A percentile compares a stretch with the other conserved stretches of the same genome.
These are phyloP conservation scores for Leptographium radiaticola DNA, from an alignment of 2,329 filamentous ascomycete species.

Conservation along the genomic window DNA sequence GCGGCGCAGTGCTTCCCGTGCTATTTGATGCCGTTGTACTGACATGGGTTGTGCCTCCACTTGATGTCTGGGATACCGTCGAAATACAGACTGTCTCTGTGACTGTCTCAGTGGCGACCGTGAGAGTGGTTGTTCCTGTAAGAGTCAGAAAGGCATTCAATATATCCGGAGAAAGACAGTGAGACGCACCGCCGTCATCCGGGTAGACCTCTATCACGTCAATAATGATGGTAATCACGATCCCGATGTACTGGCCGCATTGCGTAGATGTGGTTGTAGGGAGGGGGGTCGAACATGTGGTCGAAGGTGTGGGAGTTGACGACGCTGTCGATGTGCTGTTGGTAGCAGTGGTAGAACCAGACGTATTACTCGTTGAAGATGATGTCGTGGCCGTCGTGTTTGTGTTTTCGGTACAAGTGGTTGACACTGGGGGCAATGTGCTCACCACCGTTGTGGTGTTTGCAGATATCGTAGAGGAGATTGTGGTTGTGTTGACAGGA, in stretches of 20 bases:
- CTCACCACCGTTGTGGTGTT: too few species aligned
- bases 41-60: neutral
- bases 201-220: slow-evolving; percentile 9
- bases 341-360: too few species aligned
- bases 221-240: slow-evolving; percentile 6
- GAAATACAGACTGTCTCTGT: neutral
- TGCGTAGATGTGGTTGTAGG: neutral
- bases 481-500: too few species aligned
- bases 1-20: neutral
- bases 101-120: neutral
- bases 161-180: neutral
- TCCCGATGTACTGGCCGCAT: neutral
- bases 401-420: too few species aligned
- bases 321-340: too few species aligned
- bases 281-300: neutral
- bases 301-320: neutral
- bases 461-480: too few species aligned
- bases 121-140: neutral
- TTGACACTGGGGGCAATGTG: too few species aligned
- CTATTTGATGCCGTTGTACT: neutral
- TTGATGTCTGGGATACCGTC: neutral
- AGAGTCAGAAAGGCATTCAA: too few species aligned
- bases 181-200: neutral
- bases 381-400: too few species aligned
- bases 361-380: too few species aligned